A percentile compares a stretch with the other conserved stretches of the same genome.
Evolutionary conservation across 257 asterid species (phyloP).

Genomic region (Nyctanthes arbortristis): DNA sequence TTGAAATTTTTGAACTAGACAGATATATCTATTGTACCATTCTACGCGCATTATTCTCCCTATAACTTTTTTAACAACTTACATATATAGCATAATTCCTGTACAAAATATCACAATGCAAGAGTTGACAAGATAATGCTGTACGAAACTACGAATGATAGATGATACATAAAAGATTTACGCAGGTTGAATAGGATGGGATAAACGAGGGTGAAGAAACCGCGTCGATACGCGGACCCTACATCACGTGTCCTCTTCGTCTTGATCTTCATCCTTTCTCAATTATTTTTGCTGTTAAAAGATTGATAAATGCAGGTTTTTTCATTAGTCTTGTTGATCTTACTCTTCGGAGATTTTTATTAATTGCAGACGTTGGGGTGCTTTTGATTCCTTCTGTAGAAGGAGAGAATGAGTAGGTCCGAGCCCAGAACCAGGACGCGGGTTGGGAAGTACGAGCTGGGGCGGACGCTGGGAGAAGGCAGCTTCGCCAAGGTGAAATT

Average conservation of each 20-base stretch:
- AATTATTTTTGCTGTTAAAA: not conserved
- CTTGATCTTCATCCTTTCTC: not conserved
- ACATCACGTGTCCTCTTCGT: not conserved
- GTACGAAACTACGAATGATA: no score
- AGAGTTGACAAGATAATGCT: no score
- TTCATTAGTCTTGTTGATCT: not conserved
- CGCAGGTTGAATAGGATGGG: no score
- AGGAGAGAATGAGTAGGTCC: conserved; percentile 38
- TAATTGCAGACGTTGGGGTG: not conserved
- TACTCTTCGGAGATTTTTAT: not conserved
- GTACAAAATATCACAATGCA: no score
- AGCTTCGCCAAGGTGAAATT: conserved; percentile 78
- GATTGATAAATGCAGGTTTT: not conserved
- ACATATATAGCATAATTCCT: no score
- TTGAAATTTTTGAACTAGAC: no score
- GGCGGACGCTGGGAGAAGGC: conserved; percentile 79
- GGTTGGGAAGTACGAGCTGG: conserved; percentile 73
- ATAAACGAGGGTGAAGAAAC: not conserved
- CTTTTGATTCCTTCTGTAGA: not conserved
- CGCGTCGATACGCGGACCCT: not conserved
- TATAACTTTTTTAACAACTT: no score
- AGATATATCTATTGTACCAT: no score
- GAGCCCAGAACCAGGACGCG: conserved; percentile 40
- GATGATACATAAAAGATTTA: no score
- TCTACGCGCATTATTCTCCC: no score